phyloP scores from a whole-genome alignment of 139 green algal species.

The Asterochloris erici region DNA sequence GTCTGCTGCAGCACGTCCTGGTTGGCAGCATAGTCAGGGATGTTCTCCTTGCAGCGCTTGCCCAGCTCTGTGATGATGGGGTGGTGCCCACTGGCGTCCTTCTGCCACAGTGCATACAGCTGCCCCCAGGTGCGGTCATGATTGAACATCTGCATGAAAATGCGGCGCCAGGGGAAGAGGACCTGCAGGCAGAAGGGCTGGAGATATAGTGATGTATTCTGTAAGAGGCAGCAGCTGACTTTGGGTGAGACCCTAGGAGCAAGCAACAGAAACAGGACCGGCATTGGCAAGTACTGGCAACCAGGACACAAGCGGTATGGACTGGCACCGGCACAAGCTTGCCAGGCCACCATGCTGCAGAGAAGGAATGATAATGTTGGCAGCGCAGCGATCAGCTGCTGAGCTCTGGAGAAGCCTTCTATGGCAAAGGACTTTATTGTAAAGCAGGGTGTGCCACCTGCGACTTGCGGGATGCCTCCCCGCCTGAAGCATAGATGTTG shows the following conservation, averaged over 20 bases:
- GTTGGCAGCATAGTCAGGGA: conserved; percentile 20
- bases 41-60: conserved; percentile 4
- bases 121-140: conserved; percentile 28
- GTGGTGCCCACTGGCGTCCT: neutral
- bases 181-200: conserved; percentile 22
- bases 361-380: no score
- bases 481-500: conserved; percentile 48
- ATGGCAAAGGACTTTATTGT: no score
- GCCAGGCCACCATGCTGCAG: no score
- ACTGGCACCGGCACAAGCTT: no score
- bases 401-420: no score
- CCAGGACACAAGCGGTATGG: no score
- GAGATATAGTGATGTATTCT: no score
- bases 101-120: conserved; percentile 21
- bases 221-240: no score
- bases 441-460: conserved; percentile 31
- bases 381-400: no score
- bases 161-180: conserved; percentile 53
- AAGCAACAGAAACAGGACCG: no score
- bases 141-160: conserved; percentile 51
- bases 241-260: no score
- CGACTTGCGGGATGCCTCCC: conserved; percentile 47
- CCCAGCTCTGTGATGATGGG: conserved; percentile 25
- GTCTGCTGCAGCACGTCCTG: conserved; percentile 19
- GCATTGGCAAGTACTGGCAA: no score